These are phyloP conservation scores for Kazachstania viticola DNA, from an alignment of 805 yeast genomes.

Conservation along the genomic window DNA sequence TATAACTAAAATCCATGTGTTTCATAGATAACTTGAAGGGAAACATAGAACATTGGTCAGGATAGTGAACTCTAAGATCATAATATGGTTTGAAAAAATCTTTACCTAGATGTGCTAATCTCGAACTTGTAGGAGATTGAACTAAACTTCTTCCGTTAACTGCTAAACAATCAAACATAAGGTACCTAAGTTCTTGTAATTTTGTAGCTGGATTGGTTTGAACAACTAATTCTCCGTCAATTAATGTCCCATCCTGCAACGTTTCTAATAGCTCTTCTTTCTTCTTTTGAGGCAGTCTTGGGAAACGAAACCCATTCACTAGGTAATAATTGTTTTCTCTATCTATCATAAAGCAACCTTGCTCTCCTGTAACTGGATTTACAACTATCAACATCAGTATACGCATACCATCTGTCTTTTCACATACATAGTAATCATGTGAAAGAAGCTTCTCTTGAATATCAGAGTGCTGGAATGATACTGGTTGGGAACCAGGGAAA, in stretches of 20 bases:
- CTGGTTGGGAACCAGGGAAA: conserved; percentile 94
- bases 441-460: conserved; percentile 45
- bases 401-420: conserved; percentile 87
- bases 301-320: conserved; percentile 79
- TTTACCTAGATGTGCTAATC: conserved; percentile 79
- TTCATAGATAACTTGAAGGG: conserved; percentile 84
- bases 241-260: conserved; percentile 75
- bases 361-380: conserved; percentile 62
- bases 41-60: conserved; percentile 62
- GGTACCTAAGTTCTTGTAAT: conserved; percentile 58
- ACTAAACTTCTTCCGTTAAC: conserved; percentile 65
- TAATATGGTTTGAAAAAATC: conserved; percentile 75
- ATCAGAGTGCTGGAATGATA: conserved; percentile 73
- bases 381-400: conserved; percentile 60
- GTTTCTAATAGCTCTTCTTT: conserved; percentile 28
- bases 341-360: conserved; percentile 80
- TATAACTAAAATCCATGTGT: conserved; percentile 75
- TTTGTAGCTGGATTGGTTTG: conserved; percentile 45
- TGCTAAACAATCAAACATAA: conserved; percentile 86
- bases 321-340: conserved; percentile 79
- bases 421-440: conserved; percentile 88
- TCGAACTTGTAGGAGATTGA: conserved; percentile 59
- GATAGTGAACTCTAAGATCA: conserved; percentile 53
- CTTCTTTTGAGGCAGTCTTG: conserved; percentile 32
- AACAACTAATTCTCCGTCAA: conserved; percentile 89